phyloP scores from a whole-genome alignment of 768 basidiomycete genomes.

The Omphalotus guepiniiformis region DNA sequence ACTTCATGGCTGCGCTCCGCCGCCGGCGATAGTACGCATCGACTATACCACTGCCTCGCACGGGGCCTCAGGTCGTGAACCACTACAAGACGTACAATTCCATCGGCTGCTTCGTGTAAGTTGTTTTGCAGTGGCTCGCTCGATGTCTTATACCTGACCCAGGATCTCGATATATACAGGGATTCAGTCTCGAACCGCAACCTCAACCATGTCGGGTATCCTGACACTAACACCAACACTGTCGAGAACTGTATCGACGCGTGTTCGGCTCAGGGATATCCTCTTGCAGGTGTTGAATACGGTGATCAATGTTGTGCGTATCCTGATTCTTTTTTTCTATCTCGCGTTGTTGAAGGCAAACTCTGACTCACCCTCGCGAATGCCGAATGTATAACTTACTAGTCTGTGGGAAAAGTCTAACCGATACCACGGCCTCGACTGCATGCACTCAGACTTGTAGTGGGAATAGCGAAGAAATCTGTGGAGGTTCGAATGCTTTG shows the following conservation, averaged over 20 bases:
- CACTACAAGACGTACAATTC: slow-evolving; percentile 1
- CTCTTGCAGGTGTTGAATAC: slow-evolving; percentile 18
- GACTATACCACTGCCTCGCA: too few relatives aligned
- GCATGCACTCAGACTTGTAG: slow-evolving; percentile 14
- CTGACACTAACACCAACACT: slow-evolving; percentile 8
- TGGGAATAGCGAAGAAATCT: slow-evolving; percentile 15
- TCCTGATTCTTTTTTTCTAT: background rate
- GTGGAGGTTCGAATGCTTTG: slow-evolving; percentile 18
- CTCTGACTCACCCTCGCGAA: background rate
- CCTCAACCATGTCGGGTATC: background rate
- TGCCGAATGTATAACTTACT: background rate
- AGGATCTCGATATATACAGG: too few relatives aligned
- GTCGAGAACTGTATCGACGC: slow-evolving; percentile 18
- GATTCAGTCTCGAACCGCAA: background rate
- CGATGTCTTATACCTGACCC: background rate
- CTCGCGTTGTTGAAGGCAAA: slow-evolving; percentile 15
- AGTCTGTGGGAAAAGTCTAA: background rate
- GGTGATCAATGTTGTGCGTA: slow-evolving; percentile 20
- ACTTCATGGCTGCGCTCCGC: too few relatives aligned
- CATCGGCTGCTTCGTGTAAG: slow-evolving; percentile 1
- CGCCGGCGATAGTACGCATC: too few relatives aligned
- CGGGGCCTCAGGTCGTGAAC: background rate
- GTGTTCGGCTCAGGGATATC: slow-evolving; percentile 13
- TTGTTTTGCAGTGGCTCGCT: background rate
- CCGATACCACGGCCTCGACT: background rate